Evolutionary conservation across 1,284 basidiomycete genomes (phyloP).

Genomic region (Trichosporon sp.): DNA sequence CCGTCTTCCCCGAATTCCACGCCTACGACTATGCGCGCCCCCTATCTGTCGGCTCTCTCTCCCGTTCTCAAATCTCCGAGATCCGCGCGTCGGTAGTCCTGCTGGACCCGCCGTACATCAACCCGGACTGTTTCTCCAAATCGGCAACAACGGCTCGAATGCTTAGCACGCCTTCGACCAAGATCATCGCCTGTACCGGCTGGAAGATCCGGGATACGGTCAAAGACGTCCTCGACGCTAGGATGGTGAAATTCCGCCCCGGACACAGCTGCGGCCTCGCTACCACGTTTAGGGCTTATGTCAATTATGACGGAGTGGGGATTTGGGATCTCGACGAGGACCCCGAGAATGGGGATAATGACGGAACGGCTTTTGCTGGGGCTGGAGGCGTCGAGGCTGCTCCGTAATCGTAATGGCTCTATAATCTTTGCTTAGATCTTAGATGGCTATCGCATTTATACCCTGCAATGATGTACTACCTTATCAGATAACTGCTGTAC

Average conservation of each 20-base stretch:
- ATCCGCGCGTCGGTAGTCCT: conserved; percentile 7
- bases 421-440: not conserved
- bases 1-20: conserved; percentile 14
- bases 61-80: not conserved
- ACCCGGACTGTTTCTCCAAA: conserved; percentile 5
- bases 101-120: conserved; percentile 14
- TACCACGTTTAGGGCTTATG: conserved; percentile 12
- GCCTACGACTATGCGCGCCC: conserved; percentile 12
- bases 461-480: not conserved
- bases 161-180: not conserved
- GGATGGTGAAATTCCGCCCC: conserved; percentile 8
- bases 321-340: not conserved
- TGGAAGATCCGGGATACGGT: conserved; percentile 10
- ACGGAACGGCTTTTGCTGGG: conserved; percentile 9
- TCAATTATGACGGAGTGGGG: conserved; percentile 7
- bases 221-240: not conserved
- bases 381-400: not conserved
- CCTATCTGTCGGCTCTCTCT: not conserved
- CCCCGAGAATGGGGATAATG: conserved; percentile 12
- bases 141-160: conserved; percentile 4
- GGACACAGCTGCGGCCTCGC: conserved; percentile 13
- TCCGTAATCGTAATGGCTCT: not conserved
- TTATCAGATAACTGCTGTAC: too few species aligned
- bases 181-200: conserved; percentile 9
- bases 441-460: not conserved